Percentiles rank a stretch among this genome's conserved stretches.
Conservation (phyloP, 805 yeast species). For the Saccharomycopsis schoenii region DNA sequence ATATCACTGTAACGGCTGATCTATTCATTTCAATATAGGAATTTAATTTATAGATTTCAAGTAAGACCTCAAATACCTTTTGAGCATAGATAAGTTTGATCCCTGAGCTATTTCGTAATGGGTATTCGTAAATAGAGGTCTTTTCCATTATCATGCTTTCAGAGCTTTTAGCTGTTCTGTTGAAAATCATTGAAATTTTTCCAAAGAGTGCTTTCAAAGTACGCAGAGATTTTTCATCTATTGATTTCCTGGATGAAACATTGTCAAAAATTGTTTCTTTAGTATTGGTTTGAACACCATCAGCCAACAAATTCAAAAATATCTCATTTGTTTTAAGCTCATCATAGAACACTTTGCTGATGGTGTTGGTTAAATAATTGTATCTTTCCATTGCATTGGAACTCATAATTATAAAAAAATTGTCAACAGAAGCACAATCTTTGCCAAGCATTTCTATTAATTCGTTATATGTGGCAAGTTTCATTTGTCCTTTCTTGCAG, state of each 20-base stretch:
- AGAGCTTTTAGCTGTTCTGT: too few relatives aligned
- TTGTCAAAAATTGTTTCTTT: background rate
- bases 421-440: background rate
- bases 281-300: background rate
- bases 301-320: background rate
- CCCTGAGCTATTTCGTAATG: background rate
- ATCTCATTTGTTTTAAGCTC: background rate
- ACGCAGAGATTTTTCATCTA: too few relatives aligned
- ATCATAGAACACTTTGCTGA: background rate
- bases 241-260: too few relatives aligned
- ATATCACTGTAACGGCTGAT: background rate
- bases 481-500: background rate
- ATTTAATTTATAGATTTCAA: background rate
- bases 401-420: background rate
- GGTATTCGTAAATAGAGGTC: background rate
- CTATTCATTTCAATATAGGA: background rate
- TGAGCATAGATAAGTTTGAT: background rate
- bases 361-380: background rate
- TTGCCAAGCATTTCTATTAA: background rate
- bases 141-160: too few relatives aligned
- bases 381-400: background rate
- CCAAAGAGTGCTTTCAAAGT: too few relatives aligned
- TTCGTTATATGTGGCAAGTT: background rate
- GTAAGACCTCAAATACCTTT: background rate
- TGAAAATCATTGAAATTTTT: background rate